Conservation (phyloP, 78 protist genomes). For the Creolimax fragrantissima region DNA sequence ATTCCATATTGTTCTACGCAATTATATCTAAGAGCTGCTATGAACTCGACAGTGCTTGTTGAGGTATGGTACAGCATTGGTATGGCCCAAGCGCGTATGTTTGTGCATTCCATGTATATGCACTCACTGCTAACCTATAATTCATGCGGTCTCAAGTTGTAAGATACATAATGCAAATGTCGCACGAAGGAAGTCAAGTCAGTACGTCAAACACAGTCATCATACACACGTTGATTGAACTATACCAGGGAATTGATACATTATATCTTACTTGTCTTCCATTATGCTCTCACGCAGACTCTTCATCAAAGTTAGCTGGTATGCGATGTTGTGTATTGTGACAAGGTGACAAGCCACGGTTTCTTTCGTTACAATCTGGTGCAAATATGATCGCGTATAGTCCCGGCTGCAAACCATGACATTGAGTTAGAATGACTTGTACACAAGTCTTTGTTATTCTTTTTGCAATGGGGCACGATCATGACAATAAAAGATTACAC, state of each 20-base stretch:
- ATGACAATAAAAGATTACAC: background rate
- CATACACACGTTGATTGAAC: background rate
- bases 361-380: constrained; percentile 45
- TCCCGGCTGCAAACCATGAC: constrained; percentile 47
- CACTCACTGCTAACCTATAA: too few species aligned
- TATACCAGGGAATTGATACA: background rate
- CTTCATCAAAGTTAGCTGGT: constrained; percentile 64
- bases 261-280: constrained; percentile 5
- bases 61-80: background rate
- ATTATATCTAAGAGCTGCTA: background rate
- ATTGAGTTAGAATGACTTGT: background rate
- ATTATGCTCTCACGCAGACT: constrained; percentile 49
- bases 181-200: background rate
- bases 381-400: constrained; percentile 74
- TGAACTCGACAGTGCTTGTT: background rate
- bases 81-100: too few species aligned
- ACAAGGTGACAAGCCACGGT: constrained; percentile 63
- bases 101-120: background rate
- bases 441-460: background rate
- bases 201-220: background rate
- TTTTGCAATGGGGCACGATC: background rate
- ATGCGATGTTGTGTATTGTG: constrained; percentile 83
- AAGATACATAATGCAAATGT: background rate
- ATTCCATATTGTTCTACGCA: background rate
- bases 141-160: background rate